These are phyloP conservation scores for Aristolochia fimbriata DNA, from an alignment of 164 flowering plant genomes.

Conservation along the genomic window DNA sequence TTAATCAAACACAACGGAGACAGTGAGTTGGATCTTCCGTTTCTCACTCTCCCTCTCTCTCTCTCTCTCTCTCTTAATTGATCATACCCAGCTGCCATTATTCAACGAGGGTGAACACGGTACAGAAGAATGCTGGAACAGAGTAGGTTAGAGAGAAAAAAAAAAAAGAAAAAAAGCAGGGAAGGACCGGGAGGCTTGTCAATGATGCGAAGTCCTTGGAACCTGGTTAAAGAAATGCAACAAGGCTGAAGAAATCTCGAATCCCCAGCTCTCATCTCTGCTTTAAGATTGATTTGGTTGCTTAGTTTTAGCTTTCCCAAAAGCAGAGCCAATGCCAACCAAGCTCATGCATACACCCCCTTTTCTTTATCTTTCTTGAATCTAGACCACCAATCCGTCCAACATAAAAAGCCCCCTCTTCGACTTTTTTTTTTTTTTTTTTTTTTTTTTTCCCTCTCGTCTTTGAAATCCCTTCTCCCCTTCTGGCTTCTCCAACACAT, in stretches of 20 bases:
- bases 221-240: slow-evolving; percentile 13
- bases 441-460: neutral
- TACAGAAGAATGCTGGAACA: neutral
- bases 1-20: neutral
- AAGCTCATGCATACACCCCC: slow-evolving; percentile 6
- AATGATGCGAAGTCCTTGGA: slow-evolving; percentile 19
- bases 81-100: no score
- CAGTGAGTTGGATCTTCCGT: no score
- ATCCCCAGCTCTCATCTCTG: slow-evolving; percentile 31
- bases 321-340: slow-evolving; percentile 54
- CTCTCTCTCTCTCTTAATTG: neutral
- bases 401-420: neutral
- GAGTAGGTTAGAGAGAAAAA: neutral
- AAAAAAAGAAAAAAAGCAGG: neutral
- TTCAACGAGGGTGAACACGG: neutral
- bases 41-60: neutral
- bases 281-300: slow-evolving; percentile 30
- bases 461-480: neutral
- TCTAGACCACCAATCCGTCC: slow-evolving; percentile 7
- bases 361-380: slow-evolving; percentile 2
- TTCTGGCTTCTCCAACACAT: slow-evolving; percentile 10
- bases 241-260: slow-evolving; percentile 27
- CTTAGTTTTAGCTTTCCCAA: slow-evolving; percentile 32
- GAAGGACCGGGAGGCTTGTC: slow-evolving; percentile 6
- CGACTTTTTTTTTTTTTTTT: no score